Evolutionary conservation across 768 basidiomycete species (phyloP), one percentile per base, ranked within the genome.

Genomic region (Cyclocybe aegerita): DNA sequence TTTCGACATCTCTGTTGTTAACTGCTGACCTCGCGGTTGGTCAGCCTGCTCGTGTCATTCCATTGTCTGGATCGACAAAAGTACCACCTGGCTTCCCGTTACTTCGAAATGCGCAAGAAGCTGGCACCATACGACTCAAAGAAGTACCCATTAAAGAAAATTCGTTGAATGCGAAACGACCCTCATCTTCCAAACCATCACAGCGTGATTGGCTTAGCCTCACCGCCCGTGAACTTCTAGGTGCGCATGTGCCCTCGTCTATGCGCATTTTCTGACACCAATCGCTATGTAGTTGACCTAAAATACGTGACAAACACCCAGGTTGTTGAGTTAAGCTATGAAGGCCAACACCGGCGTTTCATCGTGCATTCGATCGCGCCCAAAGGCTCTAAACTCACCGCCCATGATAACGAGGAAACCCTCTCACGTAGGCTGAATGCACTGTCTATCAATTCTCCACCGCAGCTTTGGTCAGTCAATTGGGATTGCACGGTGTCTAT

Each of bases 161-260:
- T 46, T 15, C 39, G 35, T 43, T 39, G 23, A 48, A 29, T 38
- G 39, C 55, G 33, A 55, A 33, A 35, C 43, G 44, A 39, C 40
- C 55, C 3, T 62, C 61, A 17, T 50, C 48, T 11, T 50, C 58
- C 34, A 64, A 52, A 51, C 50, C 60, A 0, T 56, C 60, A 31
- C 79, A 79, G 58, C 70, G 71, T 49, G 80, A 89, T 61, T 93
- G 90, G 90, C 77, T 93, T 8, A 62, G 67, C 36, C 70, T 91
- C 8, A 68, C 85, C 15, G 63, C 88, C 47, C 80, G 83, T 49
- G 90, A 93, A 68, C 61, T 74, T 36, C 71, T 93, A 46, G 84
- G 90, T 90, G 50, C 40, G 23, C 23, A 23, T 23, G 80, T 65
- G 29, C 40, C 17, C 11, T 7, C 11, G 44, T 45, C 23, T 40